Percentiles rank a stretch among this genome's conserved stretches.
These are phyloP conservation scores for Hericium coralloides DNA, from an alignment of 768 basidiomycete species.

Conservation along the genomic window DNA sequence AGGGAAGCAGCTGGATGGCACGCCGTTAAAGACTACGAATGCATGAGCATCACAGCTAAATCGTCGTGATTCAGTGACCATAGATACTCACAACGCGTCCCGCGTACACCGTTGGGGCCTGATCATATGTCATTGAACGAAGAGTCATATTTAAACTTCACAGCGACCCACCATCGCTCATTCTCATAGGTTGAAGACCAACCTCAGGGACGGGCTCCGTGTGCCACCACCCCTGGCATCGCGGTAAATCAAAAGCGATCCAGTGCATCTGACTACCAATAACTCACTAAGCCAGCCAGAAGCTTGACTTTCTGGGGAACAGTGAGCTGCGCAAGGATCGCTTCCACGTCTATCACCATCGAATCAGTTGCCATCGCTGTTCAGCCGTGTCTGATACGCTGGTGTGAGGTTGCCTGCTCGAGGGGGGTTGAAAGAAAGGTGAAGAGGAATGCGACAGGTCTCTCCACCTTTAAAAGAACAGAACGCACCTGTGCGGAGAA, in stretches of 20 bases:
- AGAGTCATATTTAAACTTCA: neutral
- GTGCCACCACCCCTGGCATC: slow-evolving; percentile 37
- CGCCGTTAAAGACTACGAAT: slow-evolving; percentile 41
- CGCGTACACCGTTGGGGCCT: slow-evolving; percentile 43
- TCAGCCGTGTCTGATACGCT: neutral
- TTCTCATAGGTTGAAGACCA: slow-evolving; percentile 32
- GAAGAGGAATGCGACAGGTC: too few relatives aligned
- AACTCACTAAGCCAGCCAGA: slow-evolving; percentile 30
- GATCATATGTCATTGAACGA: neutral
- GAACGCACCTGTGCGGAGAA: neutral
- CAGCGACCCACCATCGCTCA: slow-evolving; percentile 33
- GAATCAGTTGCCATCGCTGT: neutral
- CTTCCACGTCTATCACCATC: slow-evolving; percentile 25
- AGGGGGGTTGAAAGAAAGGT: too few relatives aligned
- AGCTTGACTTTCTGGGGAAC: slow-evolving; percentile 36
- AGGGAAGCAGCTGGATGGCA: slow-evolving; percentile 49
- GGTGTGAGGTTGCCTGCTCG: too few relatives aligned
- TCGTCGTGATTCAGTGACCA: too few relatives aligned
- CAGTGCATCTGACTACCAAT: neutral
- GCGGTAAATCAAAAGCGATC: neutral
- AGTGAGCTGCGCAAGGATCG: slow-evolving; percentile 28
- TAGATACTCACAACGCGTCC: slow-evolving; percentile 28
- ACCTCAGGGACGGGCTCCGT: slow-evolving; percentile 33
- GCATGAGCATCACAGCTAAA: neutral
- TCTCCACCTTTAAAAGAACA: neutral